Conservation (phyloP, 768 basidiomycete genomes). For the Agrocybe chaxingu region DNA sequence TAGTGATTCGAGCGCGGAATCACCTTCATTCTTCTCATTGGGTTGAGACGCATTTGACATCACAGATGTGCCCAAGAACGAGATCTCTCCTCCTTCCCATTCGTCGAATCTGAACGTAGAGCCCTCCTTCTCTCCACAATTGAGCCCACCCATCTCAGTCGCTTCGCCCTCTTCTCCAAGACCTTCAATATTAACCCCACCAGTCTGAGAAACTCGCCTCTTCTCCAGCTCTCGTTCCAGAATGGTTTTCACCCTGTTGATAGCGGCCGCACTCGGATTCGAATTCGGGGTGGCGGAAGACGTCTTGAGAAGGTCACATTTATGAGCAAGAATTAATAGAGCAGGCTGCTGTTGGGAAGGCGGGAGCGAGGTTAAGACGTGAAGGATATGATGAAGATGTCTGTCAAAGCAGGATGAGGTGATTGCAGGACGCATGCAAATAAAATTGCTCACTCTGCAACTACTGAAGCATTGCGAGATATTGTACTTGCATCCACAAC, state of each 20-base stretch:
- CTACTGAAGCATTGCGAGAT: conserved; percentile 68
- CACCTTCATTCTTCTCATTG: conserved; percentile 32
- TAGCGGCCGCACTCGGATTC: conserved; percentile 44
- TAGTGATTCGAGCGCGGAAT: conserved; percentile 40
- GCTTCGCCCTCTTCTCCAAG: conserved; percentile 67
- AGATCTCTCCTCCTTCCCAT: conserved; percentile 84
- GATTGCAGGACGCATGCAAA: background rate
- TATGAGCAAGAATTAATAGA: conserved; percentile 72
- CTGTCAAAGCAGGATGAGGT: conserved; percentile 31
- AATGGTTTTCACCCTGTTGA: conserved; percentile 69
- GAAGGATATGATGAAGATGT: conserved; percentile 70
- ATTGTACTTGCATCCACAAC: conserved; percentile 79
- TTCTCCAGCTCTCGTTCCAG: conserved; percentile 86
- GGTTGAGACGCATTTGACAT: conserved; percentile 19
- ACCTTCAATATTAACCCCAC: conserved; percentile 68
- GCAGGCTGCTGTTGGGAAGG: conserved; percentile 62
- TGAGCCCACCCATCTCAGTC: conserved; percentile 70
- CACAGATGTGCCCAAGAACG: conserved; percentile 61
- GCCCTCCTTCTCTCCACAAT: conserved; percentile 53
- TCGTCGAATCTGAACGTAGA: conserved; percentile 68
- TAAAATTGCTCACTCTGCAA: conserved; percentile 68
- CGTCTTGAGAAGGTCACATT: conserved; percentile 65
- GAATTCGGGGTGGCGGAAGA: conserved; percentile 34
- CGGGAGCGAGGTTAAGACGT: conserved; percentile 67
- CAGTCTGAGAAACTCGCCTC: conserved; percentile 58